These are phyloP conservation scores for Murraya koenigii DNA, from an alignment of 345 rosid species.

Conservation along the genomic window DNA sequence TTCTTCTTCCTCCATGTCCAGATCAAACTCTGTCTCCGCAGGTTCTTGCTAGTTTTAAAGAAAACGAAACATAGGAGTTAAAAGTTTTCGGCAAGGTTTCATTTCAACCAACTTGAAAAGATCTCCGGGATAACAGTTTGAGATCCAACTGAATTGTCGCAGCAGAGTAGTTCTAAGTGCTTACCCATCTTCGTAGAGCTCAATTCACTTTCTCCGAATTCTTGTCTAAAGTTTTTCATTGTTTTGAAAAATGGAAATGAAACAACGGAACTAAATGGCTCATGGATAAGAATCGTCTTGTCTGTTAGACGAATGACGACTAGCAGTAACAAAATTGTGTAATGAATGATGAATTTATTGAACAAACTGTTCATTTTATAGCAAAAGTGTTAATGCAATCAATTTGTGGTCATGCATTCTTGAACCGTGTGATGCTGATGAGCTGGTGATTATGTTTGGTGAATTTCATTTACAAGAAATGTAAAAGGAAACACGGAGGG, in stretches of 20 bases:
- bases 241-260: background rate
- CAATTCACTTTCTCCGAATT: background rate
- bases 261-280: background rate
- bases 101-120: background rate
- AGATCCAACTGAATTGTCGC: background rate
- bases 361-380: background rate
- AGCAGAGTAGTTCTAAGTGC: background rate
- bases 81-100: background rate
- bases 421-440: background rate
- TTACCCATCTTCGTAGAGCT: background rate
- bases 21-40: conserved; percentile 68
- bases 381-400: background rate
- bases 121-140: background rate
- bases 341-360: background rate
- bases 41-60: conserved; percentile 36
- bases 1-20: conserved; percentile 62
- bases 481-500: background rate
- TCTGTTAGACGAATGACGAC: background rate
- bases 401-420: background rate
- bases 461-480: background rate
- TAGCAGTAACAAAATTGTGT: background rate
- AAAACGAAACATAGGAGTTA: background rate
- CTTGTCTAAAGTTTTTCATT: background rate
- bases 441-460: background rate
- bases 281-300: background rate